Base-by-base conservation (phyloP, 2,329 filamentous ascomycete species). In the Fusarium begoniae region DNA sequence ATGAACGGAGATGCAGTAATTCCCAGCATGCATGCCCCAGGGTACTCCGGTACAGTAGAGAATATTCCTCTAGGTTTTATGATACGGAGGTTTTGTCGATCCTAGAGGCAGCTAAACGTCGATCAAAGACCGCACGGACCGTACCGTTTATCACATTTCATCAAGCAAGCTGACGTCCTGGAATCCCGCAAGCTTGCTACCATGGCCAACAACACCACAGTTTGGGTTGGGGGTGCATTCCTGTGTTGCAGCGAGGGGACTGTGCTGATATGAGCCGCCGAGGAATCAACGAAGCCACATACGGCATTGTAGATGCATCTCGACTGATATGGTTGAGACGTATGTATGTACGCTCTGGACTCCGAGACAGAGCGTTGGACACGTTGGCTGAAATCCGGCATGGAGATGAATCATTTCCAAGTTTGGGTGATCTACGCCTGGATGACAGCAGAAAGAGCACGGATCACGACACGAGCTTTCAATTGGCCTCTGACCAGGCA, bases 51-150 rank as follows among this genome's bases (percentile, higher is more conserved):
- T 26, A 28, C 22, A 45, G 48, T 32, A 38, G 60, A 58, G 51
- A 56, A 50, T 53, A 57, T 47, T 43, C 56, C 63, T 72, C 59
- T 32, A 60, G 37, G 48, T 50, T 69, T 40, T 40, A 35, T 58
- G 56, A 22, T 57, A 57, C 54, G 60, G 72, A 69, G 56, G 60
- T 47, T 28, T 28, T 35, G 68, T 66, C 44, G 72, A 74, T 74
- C 72, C 32, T 53, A 28, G 47, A 72, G 24, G 73, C 57, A 68
- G 43, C 72, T 65, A 72, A 63, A 60, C 58, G 70, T 64, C 63
- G 69, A 66, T 70, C 69, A 55, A 65, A 71, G 62, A 45, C 68
- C 70, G 65, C 75, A 77, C 73, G 68, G 75, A 77, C 75, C 65
- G 66, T 70, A 67, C 68, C 70, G 63, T 77, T 58, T 66, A 55